Percentiles rank a stretch among this genome's conserved stretches.
These are phyloP conservation scores for Schrenkiella parvula DNA, from an alignment of 345 rosid genomes.

Conservation along the genomic window DNA sequence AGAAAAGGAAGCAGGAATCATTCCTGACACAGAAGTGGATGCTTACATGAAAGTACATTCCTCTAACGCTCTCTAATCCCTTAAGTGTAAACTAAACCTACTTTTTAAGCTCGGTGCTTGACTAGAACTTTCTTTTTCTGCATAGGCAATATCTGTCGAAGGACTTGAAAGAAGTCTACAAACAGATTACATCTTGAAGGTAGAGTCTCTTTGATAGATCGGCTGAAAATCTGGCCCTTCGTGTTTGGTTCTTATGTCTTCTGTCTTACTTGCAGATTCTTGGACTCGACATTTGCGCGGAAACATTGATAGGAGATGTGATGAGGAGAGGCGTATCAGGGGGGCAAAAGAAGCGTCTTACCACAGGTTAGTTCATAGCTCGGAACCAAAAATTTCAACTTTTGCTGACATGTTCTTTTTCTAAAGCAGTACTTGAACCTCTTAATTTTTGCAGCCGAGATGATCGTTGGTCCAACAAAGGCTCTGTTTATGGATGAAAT, in stretches of 20 bases:
- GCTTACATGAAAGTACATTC: conserved; percentile 68
- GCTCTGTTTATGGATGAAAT: conserved; percentile 69
- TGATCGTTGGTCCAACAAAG: conserved; percentile 64
- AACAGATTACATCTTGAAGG: conserved; percentile 84
- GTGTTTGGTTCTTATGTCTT: neutral
- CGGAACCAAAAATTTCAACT: neutral
- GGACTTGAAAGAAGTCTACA: conserved; percentile 63
- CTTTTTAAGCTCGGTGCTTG: neutral
- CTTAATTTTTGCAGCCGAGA: conserved; percentile 45
- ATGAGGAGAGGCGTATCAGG: conserved; percentile 85
- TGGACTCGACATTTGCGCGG: conserved; percentile 70
- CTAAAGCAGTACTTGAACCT: neutral
- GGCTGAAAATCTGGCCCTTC: neutral
- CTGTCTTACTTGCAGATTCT: conserved; percentile 46
- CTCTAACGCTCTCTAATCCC: neutral
- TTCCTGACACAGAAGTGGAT: conserved; percentile 88
- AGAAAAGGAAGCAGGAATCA: conserved; percentile 77
- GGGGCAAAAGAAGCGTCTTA: conserved; percentile 77
- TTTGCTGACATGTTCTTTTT: conserved; percentile 9
- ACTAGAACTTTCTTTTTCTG: neutral
- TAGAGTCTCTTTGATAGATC: conserved; percentile 19
- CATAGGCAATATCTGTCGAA: conserved; percentile 61
- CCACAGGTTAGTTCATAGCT: conserved; percentile 49
- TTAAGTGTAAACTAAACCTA: neutral
- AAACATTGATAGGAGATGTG: conserved; percentile 63